A percentile compares a stretch with the other conserved stretches of the same genome.
phyloP scores from a whole-genome alignment of 2,329 filamentous ascomycete genomes.

The Fusarium pseudonygamai region DNA sequence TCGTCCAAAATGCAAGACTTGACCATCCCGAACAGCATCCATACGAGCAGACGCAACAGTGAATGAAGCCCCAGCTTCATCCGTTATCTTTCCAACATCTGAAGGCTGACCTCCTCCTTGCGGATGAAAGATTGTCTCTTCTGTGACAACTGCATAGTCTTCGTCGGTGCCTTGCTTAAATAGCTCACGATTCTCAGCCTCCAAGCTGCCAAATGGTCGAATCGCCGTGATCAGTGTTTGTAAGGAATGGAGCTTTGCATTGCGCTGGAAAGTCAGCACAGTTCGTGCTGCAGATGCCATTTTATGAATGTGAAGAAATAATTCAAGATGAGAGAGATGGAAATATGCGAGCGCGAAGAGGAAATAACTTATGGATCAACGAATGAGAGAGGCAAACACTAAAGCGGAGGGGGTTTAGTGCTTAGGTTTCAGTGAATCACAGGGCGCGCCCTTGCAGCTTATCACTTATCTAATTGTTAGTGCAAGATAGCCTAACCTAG shows the following conservation, averaged over 20 bases:
- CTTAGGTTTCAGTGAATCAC: neutral
- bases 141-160: constrained; percentile 67
- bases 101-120: constrained; percentile 80
- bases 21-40: constrained; percentile 58
- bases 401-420: neutral
- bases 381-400: neutral
- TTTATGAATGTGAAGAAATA: neutral
- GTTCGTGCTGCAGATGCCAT: constrained; percentile 38
- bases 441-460: constrained; percentile 5
- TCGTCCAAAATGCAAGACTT: constrained; percentile 72
- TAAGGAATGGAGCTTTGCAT: constrained; percentile 55
- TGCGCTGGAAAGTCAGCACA: constrained; percentile 55
- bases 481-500: neutral
- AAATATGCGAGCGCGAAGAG: neutral
- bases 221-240: constrained; percentile 58
- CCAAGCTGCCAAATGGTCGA: constrained; percentile 58
- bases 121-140: constrained; percentile 77
- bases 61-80: constrained; percentile 50
- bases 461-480: neutral
- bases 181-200: constrained; percentile 61
- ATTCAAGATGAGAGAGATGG: neutral
- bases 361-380: neutral
- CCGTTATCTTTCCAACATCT: constrained; percentile 68
- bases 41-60: constrained; percentile 66
- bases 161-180: constrained; percentile 65